phyloP scores from a whole-genome alignment of 768 basidiomycete species.

The Leccinellum rugosiceps region DNA sequence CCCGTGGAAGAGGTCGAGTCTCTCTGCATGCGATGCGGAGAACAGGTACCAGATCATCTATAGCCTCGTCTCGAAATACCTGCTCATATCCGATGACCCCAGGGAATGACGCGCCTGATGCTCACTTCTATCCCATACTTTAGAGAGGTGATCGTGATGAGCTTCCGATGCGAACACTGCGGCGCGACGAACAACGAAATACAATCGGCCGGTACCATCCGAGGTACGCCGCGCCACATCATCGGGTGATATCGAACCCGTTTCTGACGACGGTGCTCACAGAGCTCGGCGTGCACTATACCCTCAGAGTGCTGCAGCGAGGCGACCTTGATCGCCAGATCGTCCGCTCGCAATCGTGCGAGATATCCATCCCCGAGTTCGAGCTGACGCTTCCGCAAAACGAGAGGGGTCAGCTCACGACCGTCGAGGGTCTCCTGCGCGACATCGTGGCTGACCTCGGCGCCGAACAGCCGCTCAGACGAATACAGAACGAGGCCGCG shows the following conservation, averaged over 20 bases:
- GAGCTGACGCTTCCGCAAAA: slow-evolving; percentile 84
- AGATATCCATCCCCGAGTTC: slow-evolving; percentile 81
- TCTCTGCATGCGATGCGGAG: slow-evolving; percentile 89
- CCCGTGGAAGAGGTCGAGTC: slow-evolving; percentile 84
- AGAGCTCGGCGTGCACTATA: slow-evolving; percentile 87
- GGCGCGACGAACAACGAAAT: slow-evolving; percentile 90
- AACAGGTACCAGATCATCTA: slow-evolving; percentile 60
- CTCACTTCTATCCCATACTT: slow-evolving; percentile 95
- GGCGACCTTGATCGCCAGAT: slow-evolving; percentile 90
- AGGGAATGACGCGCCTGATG: slow-evolving; percentile 88
- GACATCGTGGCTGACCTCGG: slow-evolving; percentile 79
- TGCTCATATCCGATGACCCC: slow-evolving; percentile 19
- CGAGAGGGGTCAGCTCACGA: slow-evolving; percentile 91
- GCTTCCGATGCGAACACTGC: slow-evolving; percentile 94
- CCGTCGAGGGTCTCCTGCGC: slow-evolving; percentile 87
- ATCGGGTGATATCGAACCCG: too few relatives aligned
- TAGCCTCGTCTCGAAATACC: neutral
- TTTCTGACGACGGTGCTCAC: slow-evolving; percentile 1
- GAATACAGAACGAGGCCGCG: slow-evolving; percentile 69
- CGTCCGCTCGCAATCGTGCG: slow-evolving; percentile 82
- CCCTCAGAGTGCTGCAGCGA: slow-evolving; percentile 68
- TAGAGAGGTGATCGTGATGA: slow-evolving; percentile 92
- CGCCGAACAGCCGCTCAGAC: slow-evolving; percentile 79
- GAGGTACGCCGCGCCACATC: slow-evolving; percentile 50
- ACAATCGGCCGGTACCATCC: slow-evolving; percentile 82